phyloP scores from a whole-genome alignment of 768 basidiomycete genomes.

The Mycena polygramma region DNA sequence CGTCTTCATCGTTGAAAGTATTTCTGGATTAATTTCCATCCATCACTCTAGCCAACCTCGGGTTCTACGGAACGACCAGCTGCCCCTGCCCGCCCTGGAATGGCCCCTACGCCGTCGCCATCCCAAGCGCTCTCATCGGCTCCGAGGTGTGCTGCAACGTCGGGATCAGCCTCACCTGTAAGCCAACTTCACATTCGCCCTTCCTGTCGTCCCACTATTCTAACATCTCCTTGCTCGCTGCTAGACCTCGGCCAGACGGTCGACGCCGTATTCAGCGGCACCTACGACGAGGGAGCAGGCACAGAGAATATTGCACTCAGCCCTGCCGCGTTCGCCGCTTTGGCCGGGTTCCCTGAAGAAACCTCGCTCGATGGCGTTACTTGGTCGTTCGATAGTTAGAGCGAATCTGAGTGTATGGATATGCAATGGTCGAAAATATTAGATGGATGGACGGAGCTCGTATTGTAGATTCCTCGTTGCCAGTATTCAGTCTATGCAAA shows the following conservation, averaged over 20 bases:
- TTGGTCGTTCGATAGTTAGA: conserved; percentile 1
- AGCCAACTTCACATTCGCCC: too few relatives aligned
- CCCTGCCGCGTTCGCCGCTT: background rate
- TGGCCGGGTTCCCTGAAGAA: background rate
- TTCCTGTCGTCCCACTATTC: too few relatives aligned
- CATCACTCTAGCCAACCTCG: background rate
- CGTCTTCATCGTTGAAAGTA: background rate
- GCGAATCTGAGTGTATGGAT: too few relatives aligned
- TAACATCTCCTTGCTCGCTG: too few relatives aligned
- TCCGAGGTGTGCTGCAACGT: conserved; percentile 4
- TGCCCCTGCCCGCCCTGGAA: conserved; percentile 11
- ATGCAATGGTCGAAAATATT: too few relatives aligned
- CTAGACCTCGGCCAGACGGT: background rate
- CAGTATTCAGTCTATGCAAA: too few relatives aligned
- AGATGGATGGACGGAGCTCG: too few relatives aligned
- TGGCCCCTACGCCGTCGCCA: conserved; percentile 15
- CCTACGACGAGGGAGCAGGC: background rate
- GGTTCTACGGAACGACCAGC: conserved; percentile 1
- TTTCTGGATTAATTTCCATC: background rate
- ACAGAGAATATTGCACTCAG: conserved; percentile 12
- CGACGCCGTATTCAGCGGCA: conserved; percentile 10
- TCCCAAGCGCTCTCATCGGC: conserved; percentile 6
- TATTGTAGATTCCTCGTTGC: too few relatives aligned
- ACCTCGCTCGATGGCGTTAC: background rate
- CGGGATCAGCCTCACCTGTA: background rate